phyloP scores from a whole-genome alignment of 306 rosid genomes.

The Fragaria nilgerrensis region DNA sequence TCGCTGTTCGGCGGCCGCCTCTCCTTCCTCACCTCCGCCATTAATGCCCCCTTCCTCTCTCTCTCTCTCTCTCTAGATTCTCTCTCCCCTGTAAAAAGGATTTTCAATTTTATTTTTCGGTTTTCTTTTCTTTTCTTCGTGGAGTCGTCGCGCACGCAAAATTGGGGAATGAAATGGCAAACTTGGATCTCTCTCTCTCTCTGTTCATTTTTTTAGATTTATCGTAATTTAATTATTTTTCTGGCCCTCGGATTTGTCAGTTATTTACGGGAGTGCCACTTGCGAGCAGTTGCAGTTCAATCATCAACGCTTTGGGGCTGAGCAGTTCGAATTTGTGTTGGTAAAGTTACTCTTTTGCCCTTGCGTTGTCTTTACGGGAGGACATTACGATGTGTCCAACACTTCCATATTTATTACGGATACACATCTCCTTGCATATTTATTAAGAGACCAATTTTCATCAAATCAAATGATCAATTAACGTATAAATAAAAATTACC shows the following conservation, averaged over 20 bases:
- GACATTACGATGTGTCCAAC: background rate
- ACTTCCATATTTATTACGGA: background rate
- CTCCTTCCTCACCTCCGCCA: conserved; percentile 94
- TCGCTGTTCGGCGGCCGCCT: conserved; percentile 57
- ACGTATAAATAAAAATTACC: too few relatives aligned
- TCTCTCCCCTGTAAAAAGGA: conserved; percentile 10
- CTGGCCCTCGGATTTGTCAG: background rate
- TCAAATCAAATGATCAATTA: too few relatives aligned
- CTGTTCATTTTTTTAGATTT: conserved; percentile 24
- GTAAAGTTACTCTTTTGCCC: background rate
- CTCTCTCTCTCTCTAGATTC: background rate
- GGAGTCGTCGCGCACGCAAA: conserved; percentile 49
- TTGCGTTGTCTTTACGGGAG: background rate
- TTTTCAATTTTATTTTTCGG: background rate
- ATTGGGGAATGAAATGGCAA: conserved; percentile 19
- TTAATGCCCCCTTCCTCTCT: conserved; percentile 31
- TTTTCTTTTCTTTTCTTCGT: background rate
- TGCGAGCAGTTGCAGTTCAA: conserved; percentile 15
- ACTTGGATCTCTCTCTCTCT: conserved; percentile 48
- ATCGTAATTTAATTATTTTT: conserved; percentile 1
- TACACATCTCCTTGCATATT: background rate
- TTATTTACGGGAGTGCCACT: conserved; percentile 45
- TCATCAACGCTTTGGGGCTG: background rate
- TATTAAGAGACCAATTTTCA: too few relatives aligned
- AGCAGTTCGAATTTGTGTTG: background rate